Base-by-base conservation (phyloP, 2,329 filamentous ascomycete genomes). In the Capronia epimyces region DNA sequence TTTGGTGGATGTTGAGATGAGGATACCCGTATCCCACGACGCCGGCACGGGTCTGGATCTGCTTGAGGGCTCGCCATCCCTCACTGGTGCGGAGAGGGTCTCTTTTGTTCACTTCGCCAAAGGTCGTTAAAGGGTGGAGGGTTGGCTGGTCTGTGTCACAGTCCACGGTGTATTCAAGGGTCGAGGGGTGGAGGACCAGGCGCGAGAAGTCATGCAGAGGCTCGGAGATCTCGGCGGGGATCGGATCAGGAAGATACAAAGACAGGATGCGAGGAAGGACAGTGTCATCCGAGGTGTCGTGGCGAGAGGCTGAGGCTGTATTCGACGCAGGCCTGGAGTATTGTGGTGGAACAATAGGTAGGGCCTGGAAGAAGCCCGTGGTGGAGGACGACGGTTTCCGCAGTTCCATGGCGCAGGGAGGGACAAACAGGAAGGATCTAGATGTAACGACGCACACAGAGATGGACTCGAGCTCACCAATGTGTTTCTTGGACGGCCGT, bases 11-110 rank as follows among this genome's bases (percentile, higher is more conserved):
- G 10, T 24, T 25, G 36, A 22, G n/a, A n/a, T 57, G 54, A 2
- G 53, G 50, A 56, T 85, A 84, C 15, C 79, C 81, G 37, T 77
- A 73, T 0, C 80, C 79, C 8, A 83, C 74, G 3, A 83, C 67
- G 0, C 83, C 82, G 55, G 79, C 76, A 25, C 70, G 64, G 13
- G 79, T 74, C 0, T 81, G 81, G 58, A 82, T 78, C 1, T 75
- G 71, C 57, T 83, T 80, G 20, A 62, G 42, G 7, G 44, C 50
- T 22, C 56, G 50, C 85, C 85, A 89, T 22, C 86, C 84, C 56
- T 83, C 76, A 1, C 77, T 75, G 0, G 83, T 83, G 36, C 49
- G 50, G 20, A 61, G 53, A 5, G 56, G 49, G 22, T 43, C 37
- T 6, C 40, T 37, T 34, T 49, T 56, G 43, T 61, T 61, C 27